phyloP scores from a whole-genome alignment of 176 grass and related monocot genomes.

The Musa troglodytarum region DNA sequence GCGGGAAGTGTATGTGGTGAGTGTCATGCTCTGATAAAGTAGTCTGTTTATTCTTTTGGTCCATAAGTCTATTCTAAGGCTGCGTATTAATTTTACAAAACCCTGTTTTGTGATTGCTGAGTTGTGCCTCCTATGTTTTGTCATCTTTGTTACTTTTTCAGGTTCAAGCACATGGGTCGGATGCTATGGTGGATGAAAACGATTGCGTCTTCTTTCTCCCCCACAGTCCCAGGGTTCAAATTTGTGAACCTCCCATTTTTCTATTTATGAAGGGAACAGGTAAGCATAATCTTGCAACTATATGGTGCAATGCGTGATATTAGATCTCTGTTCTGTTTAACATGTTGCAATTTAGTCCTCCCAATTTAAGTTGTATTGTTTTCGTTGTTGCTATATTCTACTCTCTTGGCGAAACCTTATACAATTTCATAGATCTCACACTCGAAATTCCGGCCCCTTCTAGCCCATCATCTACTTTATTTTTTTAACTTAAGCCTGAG shows the following conservation, averaged over 20 bases:
- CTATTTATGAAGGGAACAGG: constrained; percentile 99
- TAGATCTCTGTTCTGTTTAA: too few species aligned
- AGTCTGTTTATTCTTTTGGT: background rate
- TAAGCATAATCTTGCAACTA: background rate
- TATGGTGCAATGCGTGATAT: background rate
- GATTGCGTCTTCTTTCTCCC: constrained; percentile 97
- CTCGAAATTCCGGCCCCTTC: too few species aligned
- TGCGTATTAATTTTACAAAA: background rate
- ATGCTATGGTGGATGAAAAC: constrained; percentile 97
- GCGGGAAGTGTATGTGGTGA: constrained; percentile 89
- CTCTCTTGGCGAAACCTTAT: background rate
- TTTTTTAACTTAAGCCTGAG: background rate
- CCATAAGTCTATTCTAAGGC: background rate
- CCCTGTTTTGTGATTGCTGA: background rate
- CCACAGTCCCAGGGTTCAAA: constrained; percentile 66
- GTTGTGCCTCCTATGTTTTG: background rate
- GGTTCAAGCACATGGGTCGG: constrained; percentile 97
- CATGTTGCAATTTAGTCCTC: too few species aligned
- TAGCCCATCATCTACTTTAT: background rate
- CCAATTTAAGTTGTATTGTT: too few species aligned
- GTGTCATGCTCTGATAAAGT: background rate
- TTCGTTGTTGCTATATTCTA: background rate
- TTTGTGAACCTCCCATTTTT: constrained; percentile 68
- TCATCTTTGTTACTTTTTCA: constrained; percentile 20
- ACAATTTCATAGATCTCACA: too few species aligned